These are phyloP conservation scores for Abelmoschus esculentus DNA, from an alignment of 345 rosid species.

Conservation along the genomic window DNA sequence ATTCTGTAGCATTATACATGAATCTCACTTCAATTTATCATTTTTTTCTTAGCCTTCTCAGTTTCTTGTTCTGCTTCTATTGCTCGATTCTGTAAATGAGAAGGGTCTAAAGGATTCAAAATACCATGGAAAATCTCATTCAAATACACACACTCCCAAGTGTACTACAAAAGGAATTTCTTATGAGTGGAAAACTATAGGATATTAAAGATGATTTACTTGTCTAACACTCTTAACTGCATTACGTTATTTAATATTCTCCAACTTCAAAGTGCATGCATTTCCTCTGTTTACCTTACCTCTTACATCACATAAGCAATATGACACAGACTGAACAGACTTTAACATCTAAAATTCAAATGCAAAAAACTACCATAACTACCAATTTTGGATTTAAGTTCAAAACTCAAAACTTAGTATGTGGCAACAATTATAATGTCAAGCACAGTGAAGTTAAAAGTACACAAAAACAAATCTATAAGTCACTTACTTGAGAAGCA, in stretches of 20 bases:
- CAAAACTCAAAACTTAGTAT: not conserved
- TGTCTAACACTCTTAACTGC: not conserved
- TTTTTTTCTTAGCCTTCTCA: slow-evolving; percentile 38
- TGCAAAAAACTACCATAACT: not conserved
- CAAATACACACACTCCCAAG: too few species aligned
- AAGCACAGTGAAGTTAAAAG: not conserved
- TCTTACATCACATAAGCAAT: not conserved
- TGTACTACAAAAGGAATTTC: too few species aligned
- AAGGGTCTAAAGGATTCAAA: not conserved
- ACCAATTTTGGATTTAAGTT: not conserved
- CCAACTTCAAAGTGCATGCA: not conserved
- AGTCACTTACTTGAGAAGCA: slow-evolving; percentile 48
- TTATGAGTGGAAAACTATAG: not conserved
- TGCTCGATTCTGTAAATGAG: slow-evolving; percentile 50
- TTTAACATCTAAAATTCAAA: not conserved
- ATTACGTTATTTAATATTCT: not conserved
- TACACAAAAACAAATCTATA: not conserved
- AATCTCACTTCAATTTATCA: slow-evolving; percentile 40
- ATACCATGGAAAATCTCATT: not conserved
- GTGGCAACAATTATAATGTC: not conserved
- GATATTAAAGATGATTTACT: not conserved
- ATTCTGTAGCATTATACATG: too few species aligned
- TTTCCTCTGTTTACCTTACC: not conserved
- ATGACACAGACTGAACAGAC: not conserved
- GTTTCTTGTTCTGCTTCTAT: slow-evolving; percentile 33